Evolutionary conservation across 305 asterid species (phyloP).

Genomic region (Nicotiana rustica): DNA sequence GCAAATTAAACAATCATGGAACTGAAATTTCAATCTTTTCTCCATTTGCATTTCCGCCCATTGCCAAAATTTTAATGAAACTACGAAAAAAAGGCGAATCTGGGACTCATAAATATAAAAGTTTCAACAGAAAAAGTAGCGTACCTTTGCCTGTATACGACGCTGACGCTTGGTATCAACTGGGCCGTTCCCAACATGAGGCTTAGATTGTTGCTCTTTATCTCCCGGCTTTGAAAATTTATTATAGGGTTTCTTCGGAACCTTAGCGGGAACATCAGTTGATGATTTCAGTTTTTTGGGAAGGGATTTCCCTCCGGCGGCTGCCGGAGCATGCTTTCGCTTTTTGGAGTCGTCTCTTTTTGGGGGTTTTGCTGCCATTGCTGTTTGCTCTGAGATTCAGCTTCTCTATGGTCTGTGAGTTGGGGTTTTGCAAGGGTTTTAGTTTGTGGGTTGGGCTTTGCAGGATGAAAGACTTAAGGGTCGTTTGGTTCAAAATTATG

Average conservation of each 20-base stretch:
- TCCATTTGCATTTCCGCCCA: neutral
- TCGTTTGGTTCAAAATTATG: no score
- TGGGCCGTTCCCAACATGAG: constrained; percentile 47
- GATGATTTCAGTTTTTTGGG: constrained; percentile 55
- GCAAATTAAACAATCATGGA: neutral
- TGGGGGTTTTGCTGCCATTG: constrained; percentile 72
- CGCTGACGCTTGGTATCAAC: constrained; percentile 53
- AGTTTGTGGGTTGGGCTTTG: constrained; percentile 2
- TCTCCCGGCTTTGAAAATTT: constrained; percentile 42
- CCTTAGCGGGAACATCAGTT: constrained; percentile 45
- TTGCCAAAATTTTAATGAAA: neutral
- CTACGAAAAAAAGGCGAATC: neutral
- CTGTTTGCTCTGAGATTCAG: neutral
- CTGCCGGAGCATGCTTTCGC: constrained; percentile 57
- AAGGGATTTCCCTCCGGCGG: constrained; percentile 41
- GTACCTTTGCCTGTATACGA: constrained; percentile 79
- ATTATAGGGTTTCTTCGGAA: constrained; percentile 50
- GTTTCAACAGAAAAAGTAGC: neutral
- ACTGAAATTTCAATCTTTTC: neutral
- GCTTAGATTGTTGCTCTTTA: constrained; percentile 39
- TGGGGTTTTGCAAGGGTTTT: constrained; percentile 46
- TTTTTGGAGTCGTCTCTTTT: constrained; percentile 55
- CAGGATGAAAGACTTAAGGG: no score
- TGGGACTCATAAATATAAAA: neutral
- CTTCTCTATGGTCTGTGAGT: neutral